Evolutionary conservation across 192 early-diverging fungal genomes (phyloP).

Genomic region (Coemansia sp.): DNA sequence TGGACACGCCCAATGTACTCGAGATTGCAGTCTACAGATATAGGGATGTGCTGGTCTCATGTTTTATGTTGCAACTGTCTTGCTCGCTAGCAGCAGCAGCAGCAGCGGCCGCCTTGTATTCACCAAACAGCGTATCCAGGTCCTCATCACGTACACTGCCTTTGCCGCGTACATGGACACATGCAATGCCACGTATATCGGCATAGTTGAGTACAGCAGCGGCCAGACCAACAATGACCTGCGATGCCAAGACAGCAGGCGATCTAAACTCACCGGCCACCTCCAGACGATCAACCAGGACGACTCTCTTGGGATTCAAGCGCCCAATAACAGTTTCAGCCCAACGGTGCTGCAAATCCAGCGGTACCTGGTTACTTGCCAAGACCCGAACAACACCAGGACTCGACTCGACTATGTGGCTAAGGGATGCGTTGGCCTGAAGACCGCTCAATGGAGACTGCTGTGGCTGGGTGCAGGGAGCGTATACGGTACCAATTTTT

Average conservation of each 20-base stretch:
- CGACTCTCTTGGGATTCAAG: constrained; percentile 17
- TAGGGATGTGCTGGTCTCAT: constrained; percentile 18
- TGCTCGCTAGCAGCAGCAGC: no score
- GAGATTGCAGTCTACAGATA: no score
- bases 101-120: neutral
- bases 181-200: constrained; percentile 17
- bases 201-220: constrained; percentile 44
- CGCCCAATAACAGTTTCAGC: constrained; percentile 9
- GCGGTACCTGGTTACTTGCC: constrained; percentile 10
- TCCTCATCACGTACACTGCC: neutral
- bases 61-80: no score
- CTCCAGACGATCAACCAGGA: constrained; percentile 16
- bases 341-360: constrained; percentile 44
- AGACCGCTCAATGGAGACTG: no score
- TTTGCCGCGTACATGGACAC: constrained; percentile 18
- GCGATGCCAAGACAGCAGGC: constrained; percentile 36
- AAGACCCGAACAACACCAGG: constrained; percentile 10
- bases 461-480: constrained; percentile 11
- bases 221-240: constrained; percentile 23
- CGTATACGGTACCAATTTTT: constrained; percentile 28
- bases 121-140: constrained; percentile 25
- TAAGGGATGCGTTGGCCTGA: constrained; percentile 18
- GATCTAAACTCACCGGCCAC: constrained; percentile 15
- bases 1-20: no score
- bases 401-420: constrained; percentile 11